Evolutionary conservation across 2,329 filamentous ascomycete genomes (phyloP), one percentile per base, ranked within the genome.

Genomic region (Xylaria multiplex): DNA sequence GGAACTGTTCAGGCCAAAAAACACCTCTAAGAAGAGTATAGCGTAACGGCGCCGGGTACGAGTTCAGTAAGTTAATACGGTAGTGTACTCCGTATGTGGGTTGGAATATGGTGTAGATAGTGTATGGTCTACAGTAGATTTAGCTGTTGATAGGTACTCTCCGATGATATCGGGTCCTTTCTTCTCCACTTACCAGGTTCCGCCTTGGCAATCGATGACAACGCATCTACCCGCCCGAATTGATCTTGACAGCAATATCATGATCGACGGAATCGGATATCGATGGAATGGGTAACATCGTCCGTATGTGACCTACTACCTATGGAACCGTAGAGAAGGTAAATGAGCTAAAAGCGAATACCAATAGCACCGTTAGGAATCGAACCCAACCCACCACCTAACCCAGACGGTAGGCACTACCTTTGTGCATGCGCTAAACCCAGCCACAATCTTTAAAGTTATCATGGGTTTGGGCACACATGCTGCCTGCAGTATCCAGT

Each of bases 171-270:
- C 53, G 53, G 58, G 32, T 4, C 11, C 46, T 7, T n/a, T 27
- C n/a, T 16, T 32, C 24, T 55, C 53, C 35, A 11, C 37, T 27
- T 27, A 11, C 53, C 37, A 9, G 53, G 35, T 55, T 19, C 24
- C 35, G 35, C 3, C 45, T 57, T 53, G 52, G 52, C 46, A 62
- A 35, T 22, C n/a, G n/a, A 49, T 54, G 59, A 59, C 59, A 59
- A 42, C 55, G 64, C 53, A 66, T 63, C 59, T 64, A 63, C 49
- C 64, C 59, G 60, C 49, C 40, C 35, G 27, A 46, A 64, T 30
- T 27, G 35, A 63, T 45, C 59, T 49, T 64, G 55, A 54, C 40
- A 35, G 48, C 19, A 37, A 55, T 59, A 65, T 65, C 45, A 61
- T 32, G 58, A 65, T 61, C 63, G 48, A n/a, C 58, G 30, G 24